Percentiles rank a stretch among this genome's conserved stretches.
These are phyloP conservation scores for Diaporthe caulivora DNA, from an alignment of 2,329 filamentous ascomycete species.

Conservation along the genomic window DNA sequence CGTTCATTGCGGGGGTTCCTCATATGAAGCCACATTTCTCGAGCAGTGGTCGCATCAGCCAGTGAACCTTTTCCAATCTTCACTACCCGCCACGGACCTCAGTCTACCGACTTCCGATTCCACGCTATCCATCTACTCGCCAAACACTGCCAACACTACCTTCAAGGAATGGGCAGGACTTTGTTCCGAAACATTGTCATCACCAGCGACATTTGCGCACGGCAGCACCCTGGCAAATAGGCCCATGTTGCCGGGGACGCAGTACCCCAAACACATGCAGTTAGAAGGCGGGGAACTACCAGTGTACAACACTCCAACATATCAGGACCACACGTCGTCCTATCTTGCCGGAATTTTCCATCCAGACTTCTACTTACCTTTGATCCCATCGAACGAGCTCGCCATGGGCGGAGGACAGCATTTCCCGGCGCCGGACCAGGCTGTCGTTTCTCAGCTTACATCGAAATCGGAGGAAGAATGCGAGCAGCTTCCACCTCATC, in stretches of 20 bases:
- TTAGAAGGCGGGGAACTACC: neutral
- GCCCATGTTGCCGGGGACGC: neutral
- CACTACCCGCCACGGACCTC: neutral
- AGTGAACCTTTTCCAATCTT: neutral
- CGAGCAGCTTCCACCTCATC: neutral
- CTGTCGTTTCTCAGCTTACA: neutral
- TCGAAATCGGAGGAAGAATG: neutral
- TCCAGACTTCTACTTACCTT: neutral
- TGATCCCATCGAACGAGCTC: neutral
- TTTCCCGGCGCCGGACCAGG: neutral
- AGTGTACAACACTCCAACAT: neutral
- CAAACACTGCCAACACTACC: neutral
- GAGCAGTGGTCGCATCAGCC: neutral
- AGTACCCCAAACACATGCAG: neutral
- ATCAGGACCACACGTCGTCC: neutral
- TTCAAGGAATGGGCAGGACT: neutral
- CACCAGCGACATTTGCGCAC: neutral
- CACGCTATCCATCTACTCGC: neutral
- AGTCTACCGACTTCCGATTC: neutral
- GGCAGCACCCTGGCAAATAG: neutral
- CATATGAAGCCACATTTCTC: neutral
- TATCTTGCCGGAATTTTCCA: neutral
- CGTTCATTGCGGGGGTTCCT: neutral
- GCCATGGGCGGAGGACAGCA: neutral
- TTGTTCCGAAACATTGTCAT: neutral